Conservation (phyloP, 345 rosid species). For the Brassica napus region Da-Ae NC_063436.1:18002501-18003000, state of each 20-base stretch:
- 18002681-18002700: constrained; percentile 67
- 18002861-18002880: not conserved
- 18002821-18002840: not conserved
- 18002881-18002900: not conserved
- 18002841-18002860: not conserved
- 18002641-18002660: constrained; percentile 56
- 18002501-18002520: not conserved
- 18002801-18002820: not conserved
- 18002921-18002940: too few species aligned
- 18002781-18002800: constrained; percentile 78
- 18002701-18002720: constrained; percentile 52
- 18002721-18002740: constrained; percentile 52
- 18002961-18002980: too few species aligned
- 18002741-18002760: constrained; percentile 50
- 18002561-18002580: too few species aligned
- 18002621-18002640: not conserved
- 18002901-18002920: not conserved
- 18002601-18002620: not conserved
- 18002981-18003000: not conserved
- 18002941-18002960: too few species aligned
- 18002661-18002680: constrained; percentile 66
- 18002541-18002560: not conserved
- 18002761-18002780: constrained; percentile 68
- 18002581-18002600: not conserved
- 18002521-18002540: not conserved